Base-by-base conservation (phyloP, 129 eudicot species). In the Flaveria robusta region DNA sequence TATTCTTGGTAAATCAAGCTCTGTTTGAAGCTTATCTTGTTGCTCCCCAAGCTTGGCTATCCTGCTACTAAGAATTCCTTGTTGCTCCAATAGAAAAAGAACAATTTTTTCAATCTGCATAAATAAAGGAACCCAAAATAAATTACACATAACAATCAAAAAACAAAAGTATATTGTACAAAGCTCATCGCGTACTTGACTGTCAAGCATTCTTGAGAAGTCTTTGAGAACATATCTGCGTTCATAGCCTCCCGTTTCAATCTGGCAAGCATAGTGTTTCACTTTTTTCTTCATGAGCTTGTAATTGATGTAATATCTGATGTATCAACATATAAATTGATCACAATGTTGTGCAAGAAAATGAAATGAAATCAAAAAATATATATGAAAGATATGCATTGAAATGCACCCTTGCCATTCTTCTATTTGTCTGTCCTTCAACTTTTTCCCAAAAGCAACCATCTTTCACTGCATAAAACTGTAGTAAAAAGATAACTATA, bases 361-460 rank as follows among this genome's bases (percentile, higher is more conserved):
- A 65, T 19, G 26, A 15, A 39, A 39, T 47, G 6, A 76, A 26
- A 2, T 7, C 12, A 74, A 76, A 24, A 29, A 22, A 34, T 46
- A 14, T 46, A 14, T 31, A 55, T 14, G 18, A 12, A 60, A 22
- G 14, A n/a, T 22, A 43, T 43, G 47, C 47, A 13, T 64, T 39
- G 52, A 19, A 55, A 69, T 34, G 52, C 86, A 92, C 96, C 87
- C 88, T 86, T 90, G 91, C 96, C 98, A 92, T 90, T 89, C 96
- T 90, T 86, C 93, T 22, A 87, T 80, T 75, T 90, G 94, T 79
- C 98, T 86, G 63, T 86, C 90, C 88, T 89, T 89, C 85, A 92
- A 79, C 91, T 87, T 92, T 68, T 92, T 90, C 83, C 98, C 98
- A 71, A 92, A 92, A 31, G 91, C 98, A 84, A 92, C 98, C 98